phyloP scores from a whole-genome alignment of 1,284 basidiomycete genomes.

The Tausonia pullulans region DNA sequence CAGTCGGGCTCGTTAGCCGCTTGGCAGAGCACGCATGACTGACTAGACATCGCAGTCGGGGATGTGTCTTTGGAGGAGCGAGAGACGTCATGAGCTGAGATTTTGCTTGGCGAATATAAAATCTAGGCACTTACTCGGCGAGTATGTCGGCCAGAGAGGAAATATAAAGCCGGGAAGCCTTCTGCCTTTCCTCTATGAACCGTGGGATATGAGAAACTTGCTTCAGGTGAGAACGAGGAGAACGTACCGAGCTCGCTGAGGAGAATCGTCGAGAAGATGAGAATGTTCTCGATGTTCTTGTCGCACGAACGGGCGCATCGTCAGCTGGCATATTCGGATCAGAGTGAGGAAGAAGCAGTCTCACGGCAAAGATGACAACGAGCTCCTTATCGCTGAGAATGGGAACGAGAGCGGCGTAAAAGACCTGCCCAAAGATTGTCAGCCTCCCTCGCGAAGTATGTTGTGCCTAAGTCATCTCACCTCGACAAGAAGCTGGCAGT shows the following conservation, averaged over 20 bases:
- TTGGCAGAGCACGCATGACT: no score
- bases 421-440: conserved; percentile 43
- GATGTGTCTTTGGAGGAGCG: conserved; percentile 19
- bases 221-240: background rate
- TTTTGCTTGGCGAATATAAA: no score
- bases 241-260: conserved; percentile 55
- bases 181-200: conserved; percentile 79
- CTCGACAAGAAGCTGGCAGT: conserved; percentile 80
- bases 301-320: background rate
- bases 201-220: conserved; percentile 34
- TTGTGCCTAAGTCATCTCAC: conserved; percentile 32
- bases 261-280: conserved; percentile 41
- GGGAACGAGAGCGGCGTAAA: conserved; percentile 66
- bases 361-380: conserved; percentile 64
- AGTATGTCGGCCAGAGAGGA: conserved; percentile 80
- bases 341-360: conserved; percentile 57
- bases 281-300: conserved; percentile 12
- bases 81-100: no score
- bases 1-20: no score
- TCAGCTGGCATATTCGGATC: background rate
- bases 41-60: conserved; percentile 23
- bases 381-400: conserved; percentile 66
- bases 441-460: background rate
- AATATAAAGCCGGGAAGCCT: conserved; percentile 76
- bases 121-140: conserved; percentile 33